Evolutionary conservation across 495 filamentous ascomycete species (phyloP).

Genomic region (Penicillium taxi): DNA sequence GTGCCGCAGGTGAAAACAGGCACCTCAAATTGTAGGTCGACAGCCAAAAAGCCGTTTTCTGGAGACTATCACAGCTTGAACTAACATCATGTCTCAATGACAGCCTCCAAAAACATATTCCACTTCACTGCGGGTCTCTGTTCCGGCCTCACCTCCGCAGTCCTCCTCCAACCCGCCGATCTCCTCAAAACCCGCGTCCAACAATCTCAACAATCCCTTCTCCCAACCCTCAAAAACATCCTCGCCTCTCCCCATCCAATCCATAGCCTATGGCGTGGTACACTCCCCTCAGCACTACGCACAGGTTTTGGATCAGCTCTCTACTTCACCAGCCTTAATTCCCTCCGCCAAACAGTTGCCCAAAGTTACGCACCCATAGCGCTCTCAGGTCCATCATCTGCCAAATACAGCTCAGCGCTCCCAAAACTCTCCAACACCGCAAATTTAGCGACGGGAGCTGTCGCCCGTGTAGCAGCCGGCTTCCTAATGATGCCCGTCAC

Average conservation of each 20-base stretch:
- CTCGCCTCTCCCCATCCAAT: constrained; percentile 52
- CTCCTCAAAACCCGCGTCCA: constrained; percentile 94
- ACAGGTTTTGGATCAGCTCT: constrained; percentile 89
- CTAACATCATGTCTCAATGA: not conserved
- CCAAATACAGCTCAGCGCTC: constrained; percentile 59
- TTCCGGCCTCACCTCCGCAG: constrained; percentile 78
- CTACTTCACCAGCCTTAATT: constrained; percentile 87
- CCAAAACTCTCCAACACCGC: constrained; percentile 77
- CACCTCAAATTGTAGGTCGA: constrained; percentile 29
- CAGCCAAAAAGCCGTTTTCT: too few species aligned
- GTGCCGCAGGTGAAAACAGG: constrained; percentile 28
- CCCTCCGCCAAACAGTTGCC: constrained; percentile 64
- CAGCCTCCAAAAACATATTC: constrained; percentile 50
- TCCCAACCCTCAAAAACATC: constrained; percentile 63
- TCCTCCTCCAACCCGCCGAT: constrained; percentile 91
- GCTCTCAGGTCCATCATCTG: constrained; percentile 14
- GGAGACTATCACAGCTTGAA: too few species aligned
- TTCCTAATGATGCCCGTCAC: constrained; percentile 95
- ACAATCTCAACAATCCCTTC: constrained; percentile 53
- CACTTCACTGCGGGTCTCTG: constrained; percentile 85
- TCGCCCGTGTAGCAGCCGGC: constrained; percentile 75
- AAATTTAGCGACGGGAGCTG: constrained; percentile 77
- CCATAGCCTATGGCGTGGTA: constrained; percentile 86
- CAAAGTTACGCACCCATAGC: constrained; percentile 23
- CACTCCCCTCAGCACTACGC: constrained; percentile 80